These are phyloP conservation scores for Cladophialophora immunda DNA, from an alignment of 2,329 filamentous ascomycete genomes.

Conservation along the genomic window DNA sequence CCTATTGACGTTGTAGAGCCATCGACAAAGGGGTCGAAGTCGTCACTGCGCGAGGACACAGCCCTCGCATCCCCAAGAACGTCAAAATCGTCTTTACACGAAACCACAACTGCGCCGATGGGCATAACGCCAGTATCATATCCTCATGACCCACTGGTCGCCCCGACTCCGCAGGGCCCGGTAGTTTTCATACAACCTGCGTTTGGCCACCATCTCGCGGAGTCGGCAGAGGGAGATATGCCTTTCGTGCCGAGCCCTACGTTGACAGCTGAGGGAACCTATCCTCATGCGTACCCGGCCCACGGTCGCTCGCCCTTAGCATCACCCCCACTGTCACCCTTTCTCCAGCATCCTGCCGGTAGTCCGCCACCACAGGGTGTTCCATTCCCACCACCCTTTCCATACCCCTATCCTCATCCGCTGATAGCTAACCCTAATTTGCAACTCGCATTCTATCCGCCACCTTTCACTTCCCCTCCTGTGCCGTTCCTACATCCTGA, in stretches of 20 bases:
- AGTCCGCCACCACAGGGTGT: slow-evolving; percentile 30
- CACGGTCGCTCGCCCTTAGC: slow-evolving; percentile 26
- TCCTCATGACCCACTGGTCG: slow-evolving; percentile 1
- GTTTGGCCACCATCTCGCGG: slow-evolving; percentile 18
- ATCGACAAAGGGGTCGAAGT: slow-evolving; percentile 8
- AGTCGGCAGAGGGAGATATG: slow-evolving; percentile 49
- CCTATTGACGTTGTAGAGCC: not conserved
- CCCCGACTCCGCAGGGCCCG: not conserved
- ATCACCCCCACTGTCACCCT: slow-evolving; percentile 35
- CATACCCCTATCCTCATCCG: slow-evolving; percentile 28
- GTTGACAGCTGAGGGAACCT: slow-evolving; percentile 2
- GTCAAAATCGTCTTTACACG: slow-evolving; percentile 13
- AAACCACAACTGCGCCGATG: slow-evolving; percentile 4
- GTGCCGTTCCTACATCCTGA: slow-evolving; percentile 17
- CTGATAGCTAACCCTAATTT: slow-evolving; percentile 26
- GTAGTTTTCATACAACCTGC: slow-evolving; percentile 27
- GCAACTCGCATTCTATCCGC: slow-evolving; percentile 27
- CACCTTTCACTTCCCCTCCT: slow-evolving; percentile 24
- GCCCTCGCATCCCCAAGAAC: not conserved
- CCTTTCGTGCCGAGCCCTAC: slow-evolving; percentile 46
- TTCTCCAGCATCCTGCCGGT: slow-evolving; percentile 28
- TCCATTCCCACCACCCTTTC: slow-evolving; percentile 22
- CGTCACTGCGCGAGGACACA: slow-evolving; percentile 1
- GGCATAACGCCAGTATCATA: not conserved
- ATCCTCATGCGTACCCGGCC: slow-evolving; percentile 11